Conservation (phyloP, 371 early-diverging fungal species). For the Mortierella sp. region DNA sequence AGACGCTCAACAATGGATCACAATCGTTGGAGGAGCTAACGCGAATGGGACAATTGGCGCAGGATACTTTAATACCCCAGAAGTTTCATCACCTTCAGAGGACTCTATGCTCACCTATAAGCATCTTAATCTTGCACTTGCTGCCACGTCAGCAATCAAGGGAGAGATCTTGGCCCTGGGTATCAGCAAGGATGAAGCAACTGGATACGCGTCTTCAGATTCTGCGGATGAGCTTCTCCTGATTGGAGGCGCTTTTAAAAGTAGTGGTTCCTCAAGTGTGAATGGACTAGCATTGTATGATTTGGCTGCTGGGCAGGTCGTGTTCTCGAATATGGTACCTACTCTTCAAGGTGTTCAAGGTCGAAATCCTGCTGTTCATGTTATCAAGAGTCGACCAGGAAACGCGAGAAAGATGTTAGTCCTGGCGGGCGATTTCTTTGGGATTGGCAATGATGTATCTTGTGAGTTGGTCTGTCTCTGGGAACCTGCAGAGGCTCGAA, state of each 20-base stretch:
- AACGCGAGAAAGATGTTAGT: conserved; percentile 38
- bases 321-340: conserved; percentile 20
- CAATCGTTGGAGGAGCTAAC: conserved; percentile 31
- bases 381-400: conserved; percentile 55
- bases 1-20: conserved; percentile 27
- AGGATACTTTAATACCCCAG: conserved; percentile 24
- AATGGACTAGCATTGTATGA: conserved; percentile 59
- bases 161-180: conserved; percentile 46
- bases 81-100: conserved; percentile 4
- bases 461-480: conserved; percentile 64
- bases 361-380: conserved; percentile 55
- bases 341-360: conserved; percentile 10
- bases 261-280: not conserved
- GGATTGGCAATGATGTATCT: conserved; percentile 58
- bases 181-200: conserved; percentile 25
- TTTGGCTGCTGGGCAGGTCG: conserved; percentile 24
- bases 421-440: conserved; percentile 69
- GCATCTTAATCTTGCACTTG: conserved; percentile 5
- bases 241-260: conserved; percentile 64
- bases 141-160: not conserved
- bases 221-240: conserved; percentile 58
- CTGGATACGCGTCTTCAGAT: conserved; percentile 6
- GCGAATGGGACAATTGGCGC: conserved; percentile 26
- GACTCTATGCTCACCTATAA: conserved; percentile 9
- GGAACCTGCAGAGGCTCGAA: conserved; percentile 34